A percentile compares a stretch with the other conserved stretches of the same genome.
Evolutionary conservation across 2,329 filamentous ascomycete species (phyloP).

Genomic region (Penicillium olsonii): DNA sequence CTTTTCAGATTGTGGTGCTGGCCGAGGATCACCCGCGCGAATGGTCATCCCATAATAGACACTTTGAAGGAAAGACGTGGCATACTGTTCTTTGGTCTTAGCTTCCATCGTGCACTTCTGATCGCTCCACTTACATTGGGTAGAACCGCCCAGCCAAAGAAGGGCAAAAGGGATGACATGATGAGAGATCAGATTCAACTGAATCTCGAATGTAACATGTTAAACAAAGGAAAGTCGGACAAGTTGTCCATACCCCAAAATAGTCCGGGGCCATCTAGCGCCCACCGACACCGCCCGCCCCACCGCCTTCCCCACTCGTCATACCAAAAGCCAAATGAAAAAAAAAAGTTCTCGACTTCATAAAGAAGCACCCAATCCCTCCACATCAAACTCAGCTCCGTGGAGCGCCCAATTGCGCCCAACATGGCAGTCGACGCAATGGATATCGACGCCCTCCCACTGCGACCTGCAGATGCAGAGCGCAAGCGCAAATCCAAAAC

Average conservation of each 20-base stretch:
- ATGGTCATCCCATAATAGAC: constrained; percentile 87
- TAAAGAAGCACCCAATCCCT: constrained; percentile 17
- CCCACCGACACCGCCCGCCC: constrained; percentile 25
- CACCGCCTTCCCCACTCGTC: constrained; percentile 29
- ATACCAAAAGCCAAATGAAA: constrained; percentile 26
- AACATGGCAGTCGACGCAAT: constrained; percentile 43
- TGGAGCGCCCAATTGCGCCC: constrained; percentile 25
- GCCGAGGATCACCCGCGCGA: constrained; percentile 82
- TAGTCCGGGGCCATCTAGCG: constrained; percentile 1
- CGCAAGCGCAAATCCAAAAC: constrained; percentile 50
- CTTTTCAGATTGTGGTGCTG: constrained; percentile 65
- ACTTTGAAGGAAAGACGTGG: constrained; percentile 73
- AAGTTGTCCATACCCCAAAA: background rate
- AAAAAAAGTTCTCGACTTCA: constrained; percentile 32
- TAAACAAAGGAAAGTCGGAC: background rate
- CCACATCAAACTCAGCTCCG: constrained; percentile 16
- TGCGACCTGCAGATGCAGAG: constrained; percentile 23
- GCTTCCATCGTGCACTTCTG: constrained; percentile 9
- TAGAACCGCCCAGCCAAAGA: constrained; percentile 63
- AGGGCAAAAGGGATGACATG: constrained; percentile 54
- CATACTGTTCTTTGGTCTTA: constrained; percentile 58
- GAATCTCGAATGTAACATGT: constrained; percentile 14
- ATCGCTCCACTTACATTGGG: constrained; percentile 53
- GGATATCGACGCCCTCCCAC: constrained; percentile 37
- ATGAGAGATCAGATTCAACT: constrained; percentile 7